Percentiles rank a stretch among this genome's conserved stretches.
phyloP scores from a whole-genome alignment of 2,329 filamentous ascomycete genomes.

The Trichoderma breve region DNA sequence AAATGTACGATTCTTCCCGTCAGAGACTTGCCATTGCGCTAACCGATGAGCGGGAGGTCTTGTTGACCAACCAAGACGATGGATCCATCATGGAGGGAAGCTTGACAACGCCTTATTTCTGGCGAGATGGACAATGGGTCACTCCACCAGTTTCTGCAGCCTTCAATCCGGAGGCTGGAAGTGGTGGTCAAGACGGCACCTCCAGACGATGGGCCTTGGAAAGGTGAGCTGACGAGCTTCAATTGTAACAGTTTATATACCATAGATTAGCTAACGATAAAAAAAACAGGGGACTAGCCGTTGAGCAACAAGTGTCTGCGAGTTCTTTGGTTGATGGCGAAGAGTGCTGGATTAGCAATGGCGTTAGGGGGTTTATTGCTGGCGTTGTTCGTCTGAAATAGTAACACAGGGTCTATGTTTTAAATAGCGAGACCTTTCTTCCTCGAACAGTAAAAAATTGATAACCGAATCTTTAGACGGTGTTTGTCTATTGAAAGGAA shows the following conservation, averaged over 20 bases:
- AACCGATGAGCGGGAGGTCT: constrained; percentile 63
- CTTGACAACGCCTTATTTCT: constrained; percentile 79
- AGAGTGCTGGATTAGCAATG: constrained; percentile 85
- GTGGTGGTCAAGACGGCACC: constrained; percentile 80
- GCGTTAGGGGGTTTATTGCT: constrained; percentile 72
- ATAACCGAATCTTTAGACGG: neutral
- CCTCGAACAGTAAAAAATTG: neutral
- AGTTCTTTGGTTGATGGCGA: constrained; percentile 68
- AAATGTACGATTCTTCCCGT: constrained; percentile 70
- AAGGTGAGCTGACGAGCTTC: constrained; percentile 42
- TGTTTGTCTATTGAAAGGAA: neutral
- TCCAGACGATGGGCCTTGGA: constrained; percentile 81
- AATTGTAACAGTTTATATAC: neutral
- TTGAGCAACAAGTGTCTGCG: constrained; percentile 61
- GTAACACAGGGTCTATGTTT: neutral
- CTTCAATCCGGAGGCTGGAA: constrained; percentile 43
- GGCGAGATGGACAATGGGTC: constrained; percentile 69
- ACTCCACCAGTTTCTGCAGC: constrained; percentile 64
- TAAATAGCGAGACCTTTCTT: neutral
- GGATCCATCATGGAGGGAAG: constrained; percentile 81
- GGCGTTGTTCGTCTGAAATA: constrained; percentile 39
- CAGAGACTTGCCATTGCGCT: constrained; percentile 54
- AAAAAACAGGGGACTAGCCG: constrained; percentile 53
- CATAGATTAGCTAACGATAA: constrained; percentile 12
- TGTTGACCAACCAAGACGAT: constrained; percentile 63